Percentiles rank a stretch among this genome's conserved stretches.
phyloP scores from a whole-genome alignment of 257 asterid genomes.

The Penstemon newberryi region DNA sequence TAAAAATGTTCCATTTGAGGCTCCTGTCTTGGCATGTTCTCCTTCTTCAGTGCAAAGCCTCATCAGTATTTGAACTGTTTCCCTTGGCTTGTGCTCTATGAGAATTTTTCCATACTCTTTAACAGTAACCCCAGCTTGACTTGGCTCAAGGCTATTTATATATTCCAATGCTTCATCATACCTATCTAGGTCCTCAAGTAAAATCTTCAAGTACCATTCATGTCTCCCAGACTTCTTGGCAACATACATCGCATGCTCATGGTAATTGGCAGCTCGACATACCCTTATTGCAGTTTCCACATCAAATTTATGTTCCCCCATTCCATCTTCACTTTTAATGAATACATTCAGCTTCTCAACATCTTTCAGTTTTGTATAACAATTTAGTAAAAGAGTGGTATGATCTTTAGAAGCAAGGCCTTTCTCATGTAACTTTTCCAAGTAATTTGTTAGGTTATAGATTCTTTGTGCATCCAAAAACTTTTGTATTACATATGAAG shows the following conservation, averaged over 20 bases:
- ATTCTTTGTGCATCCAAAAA: constrained; percentile 97
- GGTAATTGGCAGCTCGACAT: constrained; percentile 95
- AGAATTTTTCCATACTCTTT: constrained; percentile 93
- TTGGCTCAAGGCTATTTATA: constrained; percentile 83
- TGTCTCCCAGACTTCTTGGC: constrained; percentile 96
- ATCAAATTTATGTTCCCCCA: constrained; percentile 82
- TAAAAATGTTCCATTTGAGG: constrained; percentile 53
- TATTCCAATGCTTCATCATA: constrained; percentile 91
- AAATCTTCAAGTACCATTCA: constrained; percentile 91
- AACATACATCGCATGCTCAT: constrained; percentile 97
- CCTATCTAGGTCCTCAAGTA: constrained; percentile 89
- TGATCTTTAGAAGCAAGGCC: constrained; percentile 96
- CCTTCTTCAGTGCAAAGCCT: constrained; percentile 94
- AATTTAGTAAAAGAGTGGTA: constrained; percentile 88
- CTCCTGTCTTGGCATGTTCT: constrained; percentile 51
- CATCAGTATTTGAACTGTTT: constrained; percentile 80
- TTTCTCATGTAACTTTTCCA: constrained; percentile 94
- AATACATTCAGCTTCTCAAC: constrained; percentile 84
- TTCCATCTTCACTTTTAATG: constrained; percentile 81
- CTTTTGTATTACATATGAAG: constrained; percentile 94
- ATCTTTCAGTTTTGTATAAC: constrained; percentile 94
- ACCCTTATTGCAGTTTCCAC: constrained; percentile 96
- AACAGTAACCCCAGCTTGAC: constrained; percentile 94
- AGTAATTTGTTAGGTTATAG: constrained; percentile 83
- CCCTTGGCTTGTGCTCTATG: constrained; percentile 84